Percentiles rank a stretch among this genome's conserved stretches.
These are phyloP conservation scores for Globisporangium yorkense DNA, from an alignment of 352 stramenopile species.

Conservation along the genomic window DNA sequence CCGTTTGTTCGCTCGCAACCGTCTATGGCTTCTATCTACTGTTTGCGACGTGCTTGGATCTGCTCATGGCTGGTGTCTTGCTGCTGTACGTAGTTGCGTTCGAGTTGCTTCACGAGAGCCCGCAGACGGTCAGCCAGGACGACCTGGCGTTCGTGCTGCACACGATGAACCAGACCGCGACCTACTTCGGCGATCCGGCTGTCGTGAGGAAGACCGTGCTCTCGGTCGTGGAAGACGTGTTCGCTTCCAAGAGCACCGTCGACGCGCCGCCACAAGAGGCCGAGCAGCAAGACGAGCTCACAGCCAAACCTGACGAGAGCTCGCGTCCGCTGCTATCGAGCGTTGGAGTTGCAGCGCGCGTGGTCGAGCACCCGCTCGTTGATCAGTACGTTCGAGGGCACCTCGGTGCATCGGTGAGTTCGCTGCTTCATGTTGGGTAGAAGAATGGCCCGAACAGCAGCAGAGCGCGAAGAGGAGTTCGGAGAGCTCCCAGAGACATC, in stretches of 20 bases:
- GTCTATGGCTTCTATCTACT: background rate
- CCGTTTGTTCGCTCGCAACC: slow-evolving; percentile 2
- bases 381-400: slow-evolving; percentile 33
- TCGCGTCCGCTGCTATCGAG: slow-evolving; percentile 20
- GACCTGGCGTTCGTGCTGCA: slow-evolving; percentile 39
- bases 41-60: background rate
- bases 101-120: slow-evolving; percentile 8
- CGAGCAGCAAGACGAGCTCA: no score
- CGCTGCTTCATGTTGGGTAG: background rate
- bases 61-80: background rate
- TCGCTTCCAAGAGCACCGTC: background rate
- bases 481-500: background rate
- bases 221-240: slow-evolving; percentile 23
- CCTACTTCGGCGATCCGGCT: slow-evolving; percentile 52
- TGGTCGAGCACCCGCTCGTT: slow-evolving; percentile 33
- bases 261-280: background rate
- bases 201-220: slow-evolving; percentile 27
- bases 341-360: background rate
- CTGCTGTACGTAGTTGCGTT: slow-evolving; percentile 8
- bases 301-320: slow-evolving; percentile 9
- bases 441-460: background rate
- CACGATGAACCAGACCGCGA: slow-evolving; percentile 33
- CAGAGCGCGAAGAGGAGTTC: background rate
- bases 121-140: slow-evolving; percentile 14
- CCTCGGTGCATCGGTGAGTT: background rate